Base-by-base conservation (phyloP, 495 filamentous ascomycete genomes). In the Penicillium pancosmium region DNA sequence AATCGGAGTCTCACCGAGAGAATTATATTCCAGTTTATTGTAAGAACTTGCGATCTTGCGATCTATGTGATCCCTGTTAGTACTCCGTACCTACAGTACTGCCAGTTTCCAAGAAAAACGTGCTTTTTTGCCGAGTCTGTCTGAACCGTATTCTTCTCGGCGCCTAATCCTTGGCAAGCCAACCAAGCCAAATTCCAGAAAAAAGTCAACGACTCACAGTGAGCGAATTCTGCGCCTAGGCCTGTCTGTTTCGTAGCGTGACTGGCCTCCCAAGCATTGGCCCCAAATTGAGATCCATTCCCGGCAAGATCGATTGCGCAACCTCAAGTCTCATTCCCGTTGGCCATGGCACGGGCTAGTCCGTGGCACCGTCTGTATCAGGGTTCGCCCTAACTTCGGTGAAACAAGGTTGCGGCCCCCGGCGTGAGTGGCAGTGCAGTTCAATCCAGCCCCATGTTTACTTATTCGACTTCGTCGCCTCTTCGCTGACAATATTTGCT, bases 91-190 rank as follows among this genome's bases (percentile, higher is more conserved):
- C 19, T 21, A 1, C 19, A 21, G 19, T 6, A 31, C 5, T 31
- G 8, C 5, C 8, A 31, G 27, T 31, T 31, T 31, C 27, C 6
- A 40, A 44, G 9, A 10, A 48, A 15, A 48, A 27, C 46, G 46
- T 48, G 46, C 46, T 48, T 27, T 48, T 27, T n/a, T 48, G 46
- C 46, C 46, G 46, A 48, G 46, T 48, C 46, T 48, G 18, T 25
- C 13, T 48, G 15, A 38, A 38, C 36, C n/a, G 8, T 16, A 16
- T n/a, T 21, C 41, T 18, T 6, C 41, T 10, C 4, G 16, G 16
- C n/a, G n/a, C 12, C 15, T n/a, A 46, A 46, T 10, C 23, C 46
- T 48, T 48, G 46, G 46, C 46, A 23, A 12, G 46, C 19, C 46
- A 23, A n/a, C 19, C 23, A 48, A 48, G 46, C 19, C 15, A 19